Evolutionary conservation across 768 basidiomycete species (phyloP).

Genomic region (Suillus hirtellus): DNA sequence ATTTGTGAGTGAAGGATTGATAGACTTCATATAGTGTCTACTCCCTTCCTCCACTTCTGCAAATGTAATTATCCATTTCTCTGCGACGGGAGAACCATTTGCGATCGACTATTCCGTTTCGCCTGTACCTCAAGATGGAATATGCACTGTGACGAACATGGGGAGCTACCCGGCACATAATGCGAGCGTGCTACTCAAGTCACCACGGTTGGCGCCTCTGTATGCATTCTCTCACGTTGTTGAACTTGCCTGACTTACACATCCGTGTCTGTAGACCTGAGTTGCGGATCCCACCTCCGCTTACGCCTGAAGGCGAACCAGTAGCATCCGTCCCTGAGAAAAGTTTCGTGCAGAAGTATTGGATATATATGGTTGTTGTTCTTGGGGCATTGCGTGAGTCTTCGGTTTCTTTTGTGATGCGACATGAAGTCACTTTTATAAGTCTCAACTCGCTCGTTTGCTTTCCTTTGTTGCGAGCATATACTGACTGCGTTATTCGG

Average conservation of each 20-base stretch:
- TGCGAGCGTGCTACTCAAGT: conserved; percentile 56
- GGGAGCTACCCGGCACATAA: conserved; percentile 34
- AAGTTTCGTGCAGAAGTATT: conserved; percentile 85
- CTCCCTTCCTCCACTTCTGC: conserved; percentile 55
- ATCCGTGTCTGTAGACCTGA: conserved; percentile 51
- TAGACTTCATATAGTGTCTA: conserved; percentile 56
- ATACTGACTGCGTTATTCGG: neutral
- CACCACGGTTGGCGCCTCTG: conserved; percentile 57
- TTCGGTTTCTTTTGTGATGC: neutral
- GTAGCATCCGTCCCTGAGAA: conserved; percentile 66
- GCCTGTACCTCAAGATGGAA: conserved; percentile 67
- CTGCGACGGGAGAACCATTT: conserved; percentile 49
- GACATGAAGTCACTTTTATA: neutral
- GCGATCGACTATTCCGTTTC: conserved; percentile 73
- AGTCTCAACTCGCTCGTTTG: neutral
- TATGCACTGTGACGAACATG: conserved; percentile 47
- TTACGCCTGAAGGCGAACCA: conserved; percentile 66
- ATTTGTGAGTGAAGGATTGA: conserved; percentile 39
- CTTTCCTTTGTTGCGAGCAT: neutral
- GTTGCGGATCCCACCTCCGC: conserved; percentile 64
- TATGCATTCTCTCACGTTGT: conserved; percentile 30
- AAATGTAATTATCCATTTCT: conserved; percentile 55
- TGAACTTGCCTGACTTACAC: neutral
- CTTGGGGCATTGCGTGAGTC: conserved; percentile 60
- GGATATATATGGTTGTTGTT: conserved; percentile 74